These are phyloP conservation scores for Tricholoma saponaceum DNA, from an alignment of 768 basidiomycete genomes.

Conservation along the genomic window DNA sequence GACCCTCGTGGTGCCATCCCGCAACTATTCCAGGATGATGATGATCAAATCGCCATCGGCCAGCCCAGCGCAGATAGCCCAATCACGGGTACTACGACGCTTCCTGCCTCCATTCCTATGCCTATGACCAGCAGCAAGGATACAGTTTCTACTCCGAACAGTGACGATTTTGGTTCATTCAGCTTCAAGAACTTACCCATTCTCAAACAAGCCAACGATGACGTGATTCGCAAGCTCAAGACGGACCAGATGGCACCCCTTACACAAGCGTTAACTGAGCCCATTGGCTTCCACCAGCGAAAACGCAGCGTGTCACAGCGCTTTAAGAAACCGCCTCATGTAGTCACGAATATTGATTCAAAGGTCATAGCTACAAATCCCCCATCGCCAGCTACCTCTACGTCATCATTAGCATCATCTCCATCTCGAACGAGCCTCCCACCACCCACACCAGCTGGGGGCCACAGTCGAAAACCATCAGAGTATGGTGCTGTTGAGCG, in stretches of 20 bases:
- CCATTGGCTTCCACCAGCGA: slow-evolving; percentile 52
- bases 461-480: slow-evolving; percentile 81
- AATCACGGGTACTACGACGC: slow-evolving; percentile 32
- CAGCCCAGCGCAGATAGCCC: slow-evolving; percentile 47
- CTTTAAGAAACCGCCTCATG: slow-evolving; percentile 77
- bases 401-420: slow-evolving; percentile 87
- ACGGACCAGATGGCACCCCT: slow-evolving; percentile 85
- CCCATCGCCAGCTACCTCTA: slow-evolving; percentile 89
- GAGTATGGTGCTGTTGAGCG: slow-evolving; percentile 86
- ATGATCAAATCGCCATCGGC: slow-evolving; percentile 58
- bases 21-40: slow-evolving; percentile 91
- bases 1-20: slow-evolving; percentile 92
- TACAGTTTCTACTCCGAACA: slow-evolving; percentile 47
- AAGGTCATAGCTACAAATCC: slow-evolving; percentile 68
- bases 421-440: slow-evolving; percentile 73
- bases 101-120: slow-evolving; percentile 40
- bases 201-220: slow-evolving; percentile 97
- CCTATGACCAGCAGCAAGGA: slow-evolving; percentile 32
- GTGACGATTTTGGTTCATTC: slow-evolving; percentile 96
- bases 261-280: slow-evolving; percentile 67
- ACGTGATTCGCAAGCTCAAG: slow-evolving; percentile 93
- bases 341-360: slow-evolving; percentile 66
- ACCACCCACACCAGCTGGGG: slow-evolving; percentile 60
- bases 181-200: slow-evolving; percentile 97
- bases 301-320: slow-evolving; percentile 80